Evolutionary conservation across 2,329 filamentous ascomycete species (phyloP).

Genomic region (Fusarium goolgardi): DNA sequence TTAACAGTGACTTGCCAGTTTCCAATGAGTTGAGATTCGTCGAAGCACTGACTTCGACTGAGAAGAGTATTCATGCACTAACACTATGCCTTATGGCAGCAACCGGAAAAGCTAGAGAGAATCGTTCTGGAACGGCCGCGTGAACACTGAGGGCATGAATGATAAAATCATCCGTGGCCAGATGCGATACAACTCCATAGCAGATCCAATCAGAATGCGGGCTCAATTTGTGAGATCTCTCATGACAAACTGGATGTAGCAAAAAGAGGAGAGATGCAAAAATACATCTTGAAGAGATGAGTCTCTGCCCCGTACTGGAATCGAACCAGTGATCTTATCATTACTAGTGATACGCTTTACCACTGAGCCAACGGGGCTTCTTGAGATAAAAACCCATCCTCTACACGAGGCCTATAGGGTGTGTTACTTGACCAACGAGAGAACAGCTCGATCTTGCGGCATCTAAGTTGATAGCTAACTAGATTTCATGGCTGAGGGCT

Average conservation of each 20-base stretch:
- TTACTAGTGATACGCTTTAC: conserved; percentile 1
- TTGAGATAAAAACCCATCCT: not conserved
- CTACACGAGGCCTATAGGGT: not conserved
- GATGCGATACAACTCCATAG: not conserved
- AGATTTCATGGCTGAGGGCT: not conserved
- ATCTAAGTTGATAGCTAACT: not conserved
- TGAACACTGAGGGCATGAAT: not conserved
- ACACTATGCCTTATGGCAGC: not conserved
- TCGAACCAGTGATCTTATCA: conserved; percentile 2
- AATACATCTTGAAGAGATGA: not conserved
- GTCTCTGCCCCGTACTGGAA: conserved; percentile 1
- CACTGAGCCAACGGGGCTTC: not conserved
- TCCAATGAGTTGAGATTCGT: not conserved
- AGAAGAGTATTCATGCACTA: not conserved
- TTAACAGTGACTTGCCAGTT: no score
- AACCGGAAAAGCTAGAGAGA: not conserved
- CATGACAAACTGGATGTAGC: not conserved
- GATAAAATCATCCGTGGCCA: no score
- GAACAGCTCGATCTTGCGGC: not conserved
- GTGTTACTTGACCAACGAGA: not conserved
- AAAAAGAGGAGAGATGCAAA: not conserved
- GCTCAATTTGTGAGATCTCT: not conserved
- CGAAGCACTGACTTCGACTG: no score
- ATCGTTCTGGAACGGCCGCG: not conserved
- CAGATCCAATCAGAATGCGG: not conserved